These are phyloP conservation scores for Furcasterigmium furcatum DNA, from an alignment of 2,329 filamentous ascomycete species.

Conservation along the genomic window DNA sequence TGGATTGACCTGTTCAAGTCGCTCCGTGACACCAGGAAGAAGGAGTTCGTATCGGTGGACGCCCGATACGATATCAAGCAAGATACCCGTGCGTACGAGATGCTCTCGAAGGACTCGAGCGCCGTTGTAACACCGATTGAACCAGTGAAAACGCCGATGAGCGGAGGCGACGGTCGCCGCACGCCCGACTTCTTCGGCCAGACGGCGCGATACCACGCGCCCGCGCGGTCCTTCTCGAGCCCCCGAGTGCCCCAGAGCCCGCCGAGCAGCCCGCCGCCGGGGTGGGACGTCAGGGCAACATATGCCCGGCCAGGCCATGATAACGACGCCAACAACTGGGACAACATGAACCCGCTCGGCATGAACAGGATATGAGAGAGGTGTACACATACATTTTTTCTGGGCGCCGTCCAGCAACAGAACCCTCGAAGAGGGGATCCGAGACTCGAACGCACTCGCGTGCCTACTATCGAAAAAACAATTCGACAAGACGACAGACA, in stretches of 20 bases:
- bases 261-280: slow-evolving; percentile 10
- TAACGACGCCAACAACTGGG: slow-evolving; percentile 19
- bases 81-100: slow-evolving; percentile 73
- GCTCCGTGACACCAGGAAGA: slow-evolving; percentile 46
- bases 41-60: slow-evolving; percentile 88
- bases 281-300: slow-evolving; percentile 40
- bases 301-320: slow-evolving; percentile 26
- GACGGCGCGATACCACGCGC: slow-evolving; percentile 51
- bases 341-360: slow-evolving; percentile 49
- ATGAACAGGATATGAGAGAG: slow-evolving; percentile 50
- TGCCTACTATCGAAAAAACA: not conserved
- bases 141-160: slow-evolving; percentile 29
- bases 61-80: slow-evolving; percentile 61
- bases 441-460: slow-evolving; percentile 3
- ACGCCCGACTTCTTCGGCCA: slow-evolving; percentile 55
- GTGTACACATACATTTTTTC: not conserved
- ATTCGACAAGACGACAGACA: not conserved
- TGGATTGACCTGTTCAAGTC: slow-evolving; percentile 68
- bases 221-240: slow-evolving; percentile 53
- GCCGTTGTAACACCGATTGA: slow-evolving; percentile 49
- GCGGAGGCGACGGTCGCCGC: slow-evolving; percentile 33
- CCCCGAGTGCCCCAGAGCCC: slow-evolving; percentile 41
- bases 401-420: slow-evolving; percentile 2
- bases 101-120: slow-evolving; percentile 63
- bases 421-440: slow-evolving; percentile 1